Conservation (phyloP, 192 early-diverging fungal genomes). For the Phycomyces blakesleeanus region DNA sequence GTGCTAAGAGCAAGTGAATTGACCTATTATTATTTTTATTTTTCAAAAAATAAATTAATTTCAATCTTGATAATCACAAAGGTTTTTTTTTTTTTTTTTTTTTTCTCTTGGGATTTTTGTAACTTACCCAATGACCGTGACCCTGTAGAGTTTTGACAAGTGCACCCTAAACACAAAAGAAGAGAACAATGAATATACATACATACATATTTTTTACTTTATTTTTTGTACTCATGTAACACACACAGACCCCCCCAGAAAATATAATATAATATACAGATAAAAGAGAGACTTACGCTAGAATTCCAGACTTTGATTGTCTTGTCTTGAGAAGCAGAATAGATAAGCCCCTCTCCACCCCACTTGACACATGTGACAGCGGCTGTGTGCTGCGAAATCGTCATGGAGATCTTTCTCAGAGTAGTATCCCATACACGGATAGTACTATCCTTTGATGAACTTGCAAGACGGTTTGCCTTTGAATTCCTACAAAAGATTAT, state of each 20-base stretch:
- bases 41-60: no score
- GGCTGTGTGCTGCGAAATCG: slow-evolving; percentile 86
- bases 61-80: no score
- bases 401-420: slow-evolving; percentile 67
- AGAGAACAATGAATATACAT: background rate
- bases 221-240: no score
- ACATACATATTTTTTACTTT: no score
- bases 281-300: slow-evolving; percentile 16
- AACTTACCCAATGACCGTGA: slow-evolving; percentile 86
- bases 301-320: slow-evolving; percentile 94
- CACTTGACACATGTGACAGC: slow-evolving; percentile 94
- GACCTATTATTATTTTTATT: slow-evolving; percentile 37
- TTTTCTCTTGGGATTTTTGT: no score
- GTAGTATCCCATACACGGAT: slow-evolving; percentile 91
- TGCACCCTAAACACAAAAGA: slow-evolving; percentile 73
- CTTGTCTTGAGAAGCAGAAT: slow-evolving; percentile 91
- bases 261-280: no score
- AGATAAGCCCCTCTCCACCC: slow-evolving; percentile 93
- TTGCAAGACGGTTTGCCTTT: slow-evolving; percentile 76
- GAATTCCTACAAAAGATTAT: slow-evolving; percentile 51
- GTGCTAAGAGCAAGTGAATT: slow-evolving; percentile 90
- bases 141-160: slow-evolving; percentile 82
- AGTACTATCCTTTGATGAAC: slow-evolving; percentile 89
- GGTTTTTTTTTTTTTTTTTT: no score
- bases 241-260: no score